Evolutionary conservation across 495 filamentous ascomycete species (phyloP), one percentile per base, ranked within the genome.

Genomic region (Melanomma pulvis-pyrius): DNA sequence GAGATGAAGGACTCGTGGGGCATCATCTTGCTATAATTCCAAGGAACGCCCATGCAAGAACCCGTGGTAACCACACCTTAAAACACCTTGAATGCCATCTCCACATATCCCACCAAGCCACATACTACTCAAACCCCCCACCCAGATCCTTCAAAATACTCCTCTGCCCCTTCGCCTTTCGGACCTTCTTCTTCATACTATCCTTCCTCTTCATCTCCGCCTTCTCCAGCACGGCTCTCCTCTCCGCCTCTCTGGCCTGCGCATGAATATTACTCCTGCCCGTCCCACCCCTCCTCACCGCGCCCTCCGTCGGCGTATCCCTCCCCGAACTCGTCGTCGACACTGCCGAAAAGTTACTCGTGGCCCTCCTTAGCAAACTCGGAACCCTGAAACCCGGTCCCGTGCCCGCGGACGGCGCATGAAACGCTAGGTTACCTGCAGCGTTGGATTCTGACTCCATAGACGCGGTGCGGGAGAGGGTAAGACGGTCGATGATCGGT

Each of bases 201-300:
- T 88, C 89, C 74, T 88, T 86, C 52, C 88, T 79, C 73, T 82
- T 80, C 73, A 80, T 81, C 78, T 89, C 86, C 32, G 76, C 80
- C 73, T 86, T 86, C 46, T 84, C 84, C 22, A 90, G 73, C 34
- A 79, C 80, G 2, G 79, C 81, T 63, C 80, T 79, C 68, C 86
- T 77, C 77, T 90, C 87, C 68, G 77, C 87, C 77, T 90, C 93
- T 49, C 92, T 83, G 3, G 90, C 86, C 72, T 93, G 90, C 65
- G 89, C 96, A 71, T 93, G 92, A 32, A 96, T 86, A 36, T 88
- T 86, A 25, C 85, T 88, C 80, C 88, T 91, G 79, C 90, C 92
- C 12, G 85, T 82, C 58, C 86, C 84, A 9, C 78, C 77, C 50
- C 72, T 74, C 50, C 75, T 68, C 12, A 79, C 77, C 4, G 76